Percentiles rank a stretch among this genome's conserved stretches.
Conservation (phyloP, 164 flowering plant species). For the Macadamia integrifolia region DNA sequence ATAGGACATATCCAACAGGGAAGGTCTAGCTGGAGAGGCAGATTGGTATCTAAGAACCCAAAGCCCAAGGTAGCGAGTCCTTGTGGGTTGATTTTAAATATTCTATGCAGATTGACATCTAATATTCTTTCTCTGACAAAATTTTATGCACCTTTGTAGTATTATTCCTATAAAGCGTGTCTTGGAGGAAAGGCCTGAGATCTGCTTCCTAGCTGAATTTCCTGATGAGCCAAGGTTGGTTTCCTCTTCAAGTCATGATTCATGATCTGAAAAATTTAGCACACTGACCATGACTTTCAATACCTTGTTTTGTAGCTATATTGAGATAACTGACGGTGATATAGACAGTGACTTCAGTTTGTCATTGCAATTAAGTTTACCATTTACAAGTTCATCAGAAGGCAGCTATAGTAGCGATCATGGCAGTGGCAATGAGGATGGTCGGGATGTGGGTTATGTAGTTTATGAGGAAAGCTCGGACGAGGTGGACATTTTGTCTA, state of each 20-base stretch:
- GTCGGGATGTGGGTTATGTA: slow-evolving; percentile 32
- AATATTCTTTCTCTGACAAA: not conserved
- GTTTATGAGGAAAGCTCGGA: slow-evolving; percentile 71
- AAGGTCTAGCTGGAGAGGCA: slow-evolving; percentile 77
- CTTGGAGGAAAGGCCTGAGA: slow-evolving; percentile 53
- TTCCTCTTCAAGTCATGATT: not conserved
- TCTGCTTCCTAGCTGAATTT: slow-evolving; percentile 69
- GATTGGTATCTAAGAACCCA: slow-evolving; percentile 68
- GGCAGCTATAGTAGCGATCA: slow-evolving; percentile 73
- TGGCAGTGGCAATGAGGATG: slow-evolving; percentile 79
- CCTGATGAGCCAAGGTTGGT: slow-evolving; percentile 73
- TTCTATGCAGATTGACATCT: not conserved
- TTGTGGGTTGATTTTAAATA: slow-evolving; percentile 1
- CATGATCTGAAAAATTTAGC: not conserved
- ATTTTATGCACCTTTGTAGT: slow-evolving; percentile 31
- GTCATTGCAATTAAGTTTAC: slow-evolving; percentile 33
- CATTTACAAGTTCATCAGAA: slow-evolving; percentile 47
- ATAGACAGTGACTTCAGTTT: slow-evolving; percentile 39
- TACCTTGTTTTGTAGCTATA: slow-evolving; percentile 34
- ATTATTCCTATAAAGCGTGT: slow-evolving; percentile 48
- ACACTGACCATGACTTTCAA: slow-evolving; percentile 5
- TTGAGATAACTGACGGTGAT: slow-evolving; percentile 48
- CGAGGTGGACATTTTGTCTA: slow-evolving; percentile 47
- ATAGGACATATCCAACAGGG: slow-evolving; percentile 89
- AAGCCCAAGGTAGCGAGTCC: slow-evolving; percentile 41